Percentiles rank a stretch among this genome's conserved stretches.
phyloP scores from a whole-genome alignment of 1,284 basidiomycete genomes.

The Trichosporon asahii region DNA sequence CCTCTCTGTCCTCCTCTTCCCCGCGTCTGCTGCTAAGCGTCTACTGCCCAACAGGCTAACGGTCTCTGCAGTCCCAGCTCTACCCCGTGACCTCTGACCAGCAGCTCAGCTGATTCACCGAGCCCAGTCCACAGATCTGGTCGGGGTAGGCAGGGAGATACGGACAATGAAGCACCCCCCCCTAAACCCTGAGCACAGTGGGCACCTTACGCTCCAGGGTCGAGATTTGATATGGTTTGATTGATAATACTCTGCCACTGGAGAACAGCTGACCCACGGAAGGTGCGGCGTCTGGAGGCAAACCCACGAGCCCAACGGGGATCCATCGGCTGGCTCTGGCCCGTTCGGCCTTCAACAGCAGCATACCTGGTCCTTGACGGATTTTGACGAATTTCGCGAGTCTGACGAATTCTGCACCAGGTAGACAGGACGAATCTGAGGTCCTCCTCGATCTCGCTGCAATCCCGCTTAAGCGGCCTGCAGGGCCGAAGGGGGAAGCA shows the following conservation, averaged over 20 bases:
- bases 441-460: too few relatives aligned
- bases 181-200: background rate
- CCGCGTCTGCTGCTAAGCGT: too few relatives aligned
- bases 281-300: background rate
- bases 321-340: background rate
- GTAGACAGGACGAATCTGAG: too few relatives aligned
- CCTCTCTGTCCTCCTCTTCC: too few relatives aligned
- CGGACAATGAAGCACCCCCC: background rate
- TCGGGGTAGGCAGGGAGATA: background rate
- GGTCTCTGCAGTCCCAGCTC: background rate
- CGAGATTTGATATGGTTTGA: background rate
- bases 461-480: too few relatives aligned
- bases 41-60: background rate
- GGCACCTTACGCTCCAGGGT: background rate
- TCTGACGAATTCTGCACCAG: background rate
- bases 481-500: too few relatives aligned
- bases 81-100: background rate
- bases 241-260: background rate
- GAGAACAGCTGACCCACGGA: background rate
- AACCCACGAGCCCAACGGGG: background rate
- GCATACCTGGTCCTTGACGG: too few relatives aligned
- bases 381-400: background rate
- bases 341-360: background rate
- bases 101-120: background rate
- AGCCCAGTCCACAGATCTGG: background rate